Evolutionary conservation across 1,284 basidiomycete genomes (phyloP).

Genomic region (Puccinia triticina): DNA sequence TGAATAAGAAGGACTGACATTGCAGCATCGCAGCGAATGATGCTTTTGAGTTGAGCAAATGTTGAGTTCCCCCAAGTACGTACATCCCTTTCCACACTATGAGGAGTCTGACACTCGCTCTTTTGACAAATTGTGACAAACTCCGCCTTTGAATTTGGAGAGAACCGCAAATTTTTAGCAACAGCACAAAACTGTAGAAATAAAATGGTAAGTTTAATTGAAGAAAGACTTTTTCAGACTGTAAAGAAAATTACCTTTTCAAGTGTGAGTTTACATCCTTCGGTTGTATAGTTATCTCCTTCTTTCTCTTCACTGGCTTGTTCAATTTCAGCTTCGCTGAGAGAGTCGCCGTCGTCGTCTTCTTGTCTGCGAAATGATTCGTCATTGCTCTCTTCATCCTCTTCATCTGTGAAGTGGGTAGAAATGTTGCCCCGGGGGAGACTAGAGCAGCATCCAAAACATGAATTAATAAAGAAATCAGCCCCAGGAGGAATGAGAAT

Average conservation of each 20-base stretch:
- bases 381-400: no score
- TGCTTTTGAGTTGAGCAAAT: background rate
- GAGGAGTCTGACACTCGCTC: background rate
- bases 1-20: background rate
- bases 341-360: background rate
- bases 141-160: conserved; percentile 3
- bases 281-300: background rate
- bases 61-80: conserved; percentile 4
- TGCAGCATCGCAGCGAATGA: background rate
- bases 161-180: background rate
- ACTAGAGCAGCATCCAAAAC: no score
- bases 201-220: background rate
- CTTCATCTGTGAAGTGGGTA: no score
- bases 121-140: background rate
- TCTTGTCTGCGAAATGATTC: background rate
- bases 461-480: no score
- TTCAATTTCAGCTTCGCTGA: background rate
- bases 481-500: no score
- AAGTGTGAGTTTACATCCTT: background rate
- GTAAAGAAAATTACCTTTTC: background rate
- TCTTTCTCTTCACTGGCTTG: background rate
- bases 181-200: conserved; percentile 7
- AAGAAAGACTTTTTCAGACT: no score
- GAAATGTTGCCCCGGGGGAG: no score
- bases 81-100: no score